These are phyloP conservation scores for Rhodotorula diobovata DNA, from an alignment of 768 basidiomycete genomes.

Conservation along the genomic window DNA sequence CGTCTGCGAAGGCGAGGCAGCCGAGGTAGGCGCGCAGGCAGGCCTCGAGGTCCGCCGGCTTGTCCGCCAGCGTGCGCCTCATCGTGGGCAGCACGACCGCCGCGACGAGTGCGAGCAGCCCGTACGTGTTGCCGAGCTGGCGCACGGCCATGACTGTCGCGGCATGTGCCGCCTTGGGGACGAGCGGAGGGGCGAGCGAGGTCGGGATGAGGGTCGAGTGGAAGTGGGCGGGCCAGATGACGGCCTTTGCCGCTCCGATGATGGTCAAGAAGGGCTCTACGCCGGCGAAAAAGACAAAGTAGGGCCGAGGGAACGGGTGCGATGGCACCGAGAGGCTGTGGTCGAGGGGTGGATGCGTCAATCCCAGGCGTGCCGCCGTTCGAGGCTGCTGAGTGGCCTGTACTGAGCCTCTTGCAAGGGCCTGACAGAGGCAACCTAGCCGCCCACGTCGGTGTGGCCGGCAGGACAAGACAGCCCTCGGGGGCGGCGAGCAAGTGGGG, in stretches of 20 bases:
- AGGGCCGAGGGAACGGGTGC: constrained; percentile 14
- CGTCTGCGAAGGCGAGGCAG: constrained; percentile 21
- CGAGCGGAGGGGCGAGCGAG: background rate
- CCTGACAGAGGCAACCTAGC: no score
- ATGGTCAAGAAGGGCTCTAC: constrained; percentile 18
- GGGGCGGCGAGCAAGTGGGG: background rate
- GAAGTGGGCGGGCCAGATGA: background rate
- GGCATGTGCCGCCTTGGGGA: background rate
- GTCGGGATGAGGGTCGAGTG: background rate
- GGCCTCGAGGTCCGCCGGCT: constrained; percentile 2
- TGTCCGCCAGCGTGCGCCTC: background rate
- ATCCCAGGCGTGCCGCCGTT: no score
- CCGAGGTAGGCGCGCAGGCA: constrained; percentile 6
- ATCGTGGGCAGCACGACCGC: background rate
- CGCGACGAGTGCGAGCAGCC: constrained; percentile 21
- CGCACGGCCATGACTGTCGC: constrained; percentile 10
- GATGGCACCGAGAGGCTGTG: background rate
- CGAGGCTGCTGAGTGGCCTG: no score
- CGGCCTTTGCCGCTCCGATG: constrained; percentile 7
- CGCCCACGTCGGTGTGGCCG: no score
- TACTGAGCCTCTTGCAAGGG: no score
- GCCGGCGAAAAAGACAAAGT: constrained; percentile 21
- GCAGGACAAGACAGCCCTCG: background rate
- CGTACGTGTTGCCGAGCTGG: constrained; percentile 24
- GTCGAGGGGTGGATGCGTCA: background rate